A percentile compares a stretch with the other conserved stretches of the same genome.
phyloP scores from a whole-genome alignment of 495 filamentous ascomycete species.

The Neurospora hispaniola region DNA sequence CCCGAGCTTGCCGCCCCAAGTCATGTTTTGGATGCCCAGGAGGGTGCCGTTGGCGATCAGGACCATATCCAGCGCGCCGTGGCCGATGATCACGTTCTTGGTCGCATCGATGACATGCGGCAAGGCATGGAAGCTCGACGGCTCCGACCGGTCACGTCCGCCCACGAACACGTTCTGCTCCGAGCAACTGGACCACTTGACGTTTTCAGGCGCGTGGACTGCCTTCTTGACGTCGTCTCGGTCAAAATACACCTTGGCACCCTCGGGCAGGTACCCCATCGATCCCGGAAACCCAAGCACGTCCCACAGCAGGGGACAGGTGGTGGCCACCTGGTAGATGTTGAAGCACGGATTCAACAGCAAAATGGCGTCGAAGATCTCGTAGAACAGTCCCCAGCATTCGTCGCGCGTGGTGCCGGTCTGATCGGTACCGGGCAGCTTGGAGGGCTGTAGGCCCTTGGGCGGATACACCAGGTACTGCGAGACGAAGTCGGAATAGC shows the following conservation, averaged over 20 bases:
- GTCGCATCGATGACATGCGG: conserved; percentile 64
- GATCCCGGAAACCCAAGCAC: conserved; percentile 53
- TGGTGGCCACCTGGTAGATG: conserved; percentile 63
- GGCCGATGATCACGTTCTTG: conserved; percentile 56
- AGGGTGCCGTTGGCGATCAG: conserved; percentile 58
- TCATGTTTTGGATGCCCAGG: conserved; percentile 74
- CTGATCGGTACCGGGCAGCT: conserved; percentile 12
- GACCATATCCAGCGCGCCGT: conserved; percentile 49
- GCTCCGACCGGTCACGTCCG: conserved; percentile 33
- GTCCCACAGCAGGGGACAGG: conserved; percentile 63
- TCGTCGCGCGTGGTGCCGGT: conserved; percentile 13
- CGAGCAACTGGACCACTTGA: conserved; percentile 49
- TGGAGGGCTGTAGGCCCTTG: conserved; percentile 41
- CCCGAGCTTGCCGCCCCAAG: conserved; percentile 62
- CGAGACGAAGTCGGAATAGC: conserved; percentile 52
- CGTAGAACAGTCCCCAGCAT: conserved; percentile 37
- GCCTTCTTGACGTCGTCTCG: conserved; percentile 61
- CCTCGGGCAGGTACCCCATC: conserved; percentile 37
- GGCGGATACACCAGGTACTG: conserved; percentile 61
- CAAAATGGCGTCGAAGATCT: conserved; percentile 42
- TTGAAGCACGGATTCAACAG: conserved; percentile 72
- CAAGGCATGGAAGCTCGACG: conserved; percentile 41
- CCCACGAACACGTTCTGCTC: conserved; percentile 44
- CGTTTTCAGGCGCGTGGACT: conserved; percentile 54
- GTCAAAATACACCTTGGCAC: conserved; percentile 65